Conservation (phyloP, 371 early-diverging fungal genomes). For the Mucor indicus region DNA sequence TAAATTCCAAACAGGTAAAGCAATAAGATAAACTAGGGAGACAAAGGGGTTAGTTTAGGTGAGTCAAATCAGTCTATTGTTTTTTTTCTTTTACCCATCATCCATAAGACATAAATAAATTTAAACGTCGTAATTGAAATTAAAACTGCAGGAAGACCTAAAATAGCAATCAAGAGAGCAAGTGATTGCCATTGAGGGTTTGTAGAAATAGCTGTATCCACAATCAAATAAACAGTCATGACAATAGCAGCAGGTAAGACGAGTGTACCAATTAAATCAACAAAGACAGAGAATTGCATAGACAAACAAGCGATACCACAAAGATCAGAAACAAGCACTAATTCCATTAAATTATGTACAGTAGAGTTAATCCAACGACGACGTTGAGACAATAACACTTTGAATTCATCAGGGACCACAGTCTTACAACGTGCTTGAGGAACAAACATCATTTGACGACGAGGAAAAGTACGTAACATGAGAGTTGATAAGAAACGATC, state of each 20-base stretch:
- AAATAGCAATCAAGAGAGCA: constrained; percentile 61
- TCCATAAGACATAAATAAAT: constrained; percentile 74
- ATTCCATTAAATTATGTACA: constrained; percentile 94
- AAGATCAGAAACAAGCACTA: constrained; percentile 88
- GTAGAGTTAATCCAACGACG: constrained; percentile 99
- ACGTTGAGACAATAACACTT: constrained; percentile 92
- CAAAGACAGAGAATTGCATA: constrained; percentile 97
- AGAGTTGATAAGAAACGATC: constrained; percentile 94
- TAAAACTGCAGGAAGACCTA: constrained; percentile 83
- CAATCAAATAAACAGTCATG: constrained; percentile 79
- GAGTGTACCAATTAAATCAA: constrained; percentile 96
- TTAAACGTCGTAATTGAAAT: constrained; percentile 82
- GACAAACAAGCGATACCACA: constrained; percentile 98
- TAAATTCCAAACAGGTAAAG: constrained; percentile 96
- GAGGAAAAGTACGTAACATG: constrained; percentile 92
- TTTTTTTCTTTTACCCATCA: constrained; percentile 48
- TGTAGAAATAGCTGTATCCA: constrained; percentile 52
- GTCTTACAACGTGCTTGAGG: constrained; percentile 93
- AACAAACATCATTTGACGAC: constrained; percentile 90
- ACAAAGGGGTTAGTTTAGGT: not conserved
- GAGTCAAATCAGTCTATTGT: not conserved
- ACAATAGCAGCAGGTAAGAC: constrained; percentile 93
- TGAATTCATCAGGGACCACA: constrained; percentile 90
- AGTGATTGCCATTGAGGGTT: constrained; percentile 67
- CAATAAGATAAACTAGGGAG: constrained; percentile 47